Evolutionary conservation across 352 stramenopile species (phyloP).

Genomic region (Peronospora tabacina): DNA sequence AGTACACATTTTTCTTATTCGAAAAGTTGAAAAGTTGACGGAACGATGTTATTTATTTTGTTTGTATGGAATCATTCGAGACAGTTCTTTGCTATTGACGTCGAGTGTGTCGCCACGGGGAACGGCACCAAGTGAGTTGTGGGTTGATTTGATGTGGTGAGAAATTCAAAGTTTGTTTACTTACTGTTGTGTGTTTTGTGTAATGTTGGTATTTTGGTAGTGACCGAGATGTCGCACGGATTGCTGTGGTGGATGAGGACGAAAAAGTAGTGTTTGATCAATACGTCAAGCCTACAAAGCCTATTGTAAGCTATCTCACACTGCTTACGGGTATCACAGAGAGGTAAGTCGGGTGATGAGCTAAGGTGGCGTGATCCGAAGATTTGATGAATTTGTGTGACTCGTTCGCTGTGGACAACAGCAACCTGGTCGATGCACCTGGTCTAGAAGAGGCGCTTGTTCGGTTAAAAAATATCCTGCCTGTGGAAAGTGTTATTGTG

Average conservation of each 20-base stretch:
- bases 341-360: slow-evolving; percentile 30
- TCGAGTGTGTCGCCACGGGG: slow-evolving; percentile 89
- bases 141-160: background rate
- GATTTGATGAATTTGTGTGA: slow-evolving; percentile 1
- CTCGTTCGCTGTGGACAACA: slow-evolving; percentile 16
- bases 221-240: slow-evolving; percentile 84
- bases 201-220: slow-evolving; percentile 21
- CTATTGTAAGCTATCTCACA: slow-evolving; percentile 88
- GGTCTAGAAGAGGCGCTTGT: slow-evolving; percentile 67
- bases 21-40: background rate
- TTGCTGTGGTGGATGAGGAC: slow-evolving; percentile 85
- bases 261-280: slow-evolving; percentile 82
- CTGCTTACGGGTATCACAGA: slow-evolving; percentile 84
- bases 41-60: background rate
- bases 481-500: slow-evolving; percentile 82
- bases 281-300: slow-evolving; percentile 81
- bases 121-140: slow-evolving; percentile 56
- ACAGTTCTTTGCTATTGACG: slow-evolving; percentile 89
- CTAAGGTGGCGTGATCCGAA: background rate
- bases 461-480: slow-evolving; percentile 67
- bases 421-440: slow-evolving; percentile 55
- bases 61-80: background rate
- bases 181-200: background rate
- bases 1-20: background rate
- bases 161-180: background rate